Conservation (phyloP, 2,329 filamentous ascomycete species). For the Penicillium olsonii region DNA sequence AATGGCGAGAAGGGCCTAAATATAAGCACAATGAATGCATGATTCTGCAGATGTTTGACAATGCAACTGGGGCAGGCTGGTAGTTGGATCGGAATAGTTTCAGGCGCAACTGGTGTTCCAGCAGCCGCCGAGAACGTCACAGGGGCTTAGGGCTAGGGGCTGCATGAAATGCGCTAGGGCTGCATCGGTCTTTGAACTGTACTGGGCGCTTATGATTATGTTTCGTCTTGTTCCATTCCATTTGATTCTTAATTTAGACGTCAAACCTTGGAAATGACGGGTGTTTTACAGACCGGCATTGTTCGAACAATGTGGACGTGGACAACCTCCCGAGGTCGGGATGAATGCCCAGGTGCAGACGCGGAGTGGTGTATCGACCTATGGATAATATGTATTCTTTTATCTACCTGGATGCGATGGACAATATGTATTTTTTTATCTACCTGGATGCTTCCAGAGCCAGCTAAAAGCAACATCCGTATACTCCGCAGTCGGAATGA, state of each 20-base stretch:
- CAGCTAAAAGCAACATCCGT: background rate
- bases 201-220: background rate
- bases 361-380: no score
- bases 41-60: conserved; percentile 6
- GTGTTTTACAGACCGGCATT: no score
- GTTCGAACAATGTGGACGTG: no score
- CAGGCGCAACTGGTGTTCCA: conserved; percentile 20
- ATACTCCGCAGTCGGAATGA: conserved; percentile 21
- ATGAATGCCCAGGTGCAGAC: no score
- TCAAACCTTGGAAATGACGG: no score
- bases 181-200: background rate
- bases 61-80: conserved; percentile 5
- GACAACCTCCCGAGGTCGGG: no score
- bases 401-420: background rate
- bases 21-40: background rate
- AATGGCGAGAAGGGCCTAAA: background rate
- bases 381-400: background rate
- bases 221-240: background rate
- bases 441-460: background rate
- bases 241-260: background rate
- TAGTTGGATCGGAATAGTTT: conserved; percentile 18
- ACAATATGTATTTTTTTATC: background rate
- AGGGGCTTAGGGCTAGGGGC: conserved; percentile 4
- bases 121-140: conserved; percentile 27
- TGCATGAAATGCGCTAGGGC: background rate